Evolutionary conservation across 2,329 filamentous ascomycete genomes (phyloP).

Genomic region (Hypoxylon sp.): DNA sequence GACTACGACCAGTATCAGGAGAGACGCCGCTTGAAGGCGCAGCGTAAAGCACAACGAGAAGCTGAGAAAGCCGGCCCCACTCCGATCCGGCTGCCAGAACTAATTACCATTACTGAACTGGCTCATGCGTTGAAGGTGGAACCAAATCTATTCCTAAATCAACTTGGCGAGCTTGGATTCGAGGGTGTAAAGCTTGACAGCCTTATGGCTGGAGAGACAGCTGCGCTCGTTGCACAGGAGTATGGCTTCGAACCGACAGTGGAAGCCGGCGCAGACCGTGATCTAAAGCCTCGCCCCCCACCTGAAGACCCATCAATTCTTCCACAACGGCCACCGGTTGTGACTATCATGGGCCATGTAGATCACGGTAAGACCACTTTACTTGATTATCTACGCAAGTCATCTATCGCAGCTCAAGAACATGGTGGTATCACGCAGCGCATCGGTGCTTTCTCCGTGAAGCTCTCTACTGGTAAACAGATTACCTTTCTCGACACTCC

Average conservation of each 20-base stretch:
- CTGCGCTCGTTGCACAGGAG: slow-evolving; percentile 89
- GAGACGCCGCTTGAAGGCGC: slow-evolving; percentile 59
- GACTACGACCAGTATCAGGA: slow-evolving; percentile 58
- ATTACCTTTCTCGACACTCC: slow-evolving; percentile 99
- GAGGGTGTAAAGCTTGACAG: slow-evolving; percentile 86
- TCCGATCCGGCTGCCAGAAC: slow-evolving; percentile 85
- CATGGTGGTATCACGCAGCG: slow-evolving; percentile 99
- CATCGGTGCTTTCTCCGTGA: slow-evolving; percentile 96
- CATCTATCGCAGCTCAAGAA: slow-evolving; percentile 90
- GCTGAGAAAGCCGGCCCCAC: slow-evolving; percentile 61
- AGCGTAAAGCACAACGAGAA: slow-evolving; percentile 59
- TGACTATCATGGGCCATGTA: slow-evolving; percentile 99
- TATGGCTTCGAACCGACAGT: slow-evolving; percentile 92
- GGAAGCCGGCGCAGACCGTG: slow-evolving; percentile 74
- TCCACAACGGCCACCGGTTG: slow-evolving; percentile 86
- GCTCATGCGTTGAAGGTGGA: slow-evolving; percentile 81
- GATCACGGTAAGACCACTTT: slow-evolving; percentile 99
- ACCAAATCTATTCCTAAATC: slow-evolving; percentile 77
- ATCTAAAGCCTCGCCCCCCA: slow-evolving; percentile 79
- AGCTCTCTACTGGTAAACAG: slow-evolving; percentile 85
- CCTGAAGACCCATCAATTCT: slow-evolving; percentile 77
- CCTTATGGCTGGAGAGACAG: slow-evolving; percentile 90
- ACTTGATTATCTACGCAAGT: slow-evolving; percentile 92
- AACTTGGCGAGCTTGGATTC: slow-evolving; percentile 89
- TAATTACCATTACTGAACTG: slow-evolving; percentile 88